Evolutionary conservation across 306 rosid species (phyloP).

Genomic region (Lotus japonicus): DNA sequence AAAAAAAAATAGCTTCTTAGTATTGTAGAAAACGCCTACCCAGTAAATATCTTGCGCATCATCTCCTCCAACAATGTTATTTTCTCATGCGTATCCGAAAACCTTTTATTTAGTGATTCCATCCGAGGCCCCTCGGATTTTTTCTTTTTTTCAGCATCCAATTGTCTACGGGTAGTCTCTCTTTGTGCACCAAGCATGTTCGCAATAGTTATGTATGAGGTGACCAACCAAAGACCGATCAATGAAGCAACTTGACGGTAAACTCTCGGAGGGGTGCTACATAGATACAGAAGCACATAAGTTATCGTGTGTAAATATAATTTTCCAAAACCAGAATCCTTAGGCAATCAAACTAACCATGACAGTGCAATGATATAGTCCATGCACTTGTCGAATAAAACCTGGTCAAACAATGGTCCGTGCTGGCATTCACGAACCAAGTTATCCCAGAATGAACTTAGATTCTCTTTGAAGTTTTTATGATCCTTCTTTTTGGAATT

Average conservation of each 20-base stretch:
- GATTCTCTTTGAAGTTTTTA: slow-evolving; percentile 86
- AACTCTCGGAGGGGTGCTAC: slow-evolving; percentile 97
- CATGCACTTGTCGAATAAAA: slow-evolving; percentile 96
- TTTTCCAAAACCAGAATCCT: slow-evolving; percentile 16
- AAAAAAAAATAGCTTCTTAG: not conserved
- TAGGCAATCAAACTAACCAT: slow-evolving; percentile 53
- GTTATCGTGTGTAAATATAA: slow-evolving; percentile 2
- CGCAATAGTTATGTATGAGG: slow-evolving; percentile 79
- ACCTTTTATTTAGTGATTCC: slow-evolving; percentile 86
- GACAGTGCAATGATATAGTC: slow-evolving; percentile 93
- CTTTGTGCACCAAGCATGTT: slow-evolving; percentile 84
- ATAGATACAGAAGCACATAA: slow-evolving; percentile 22
- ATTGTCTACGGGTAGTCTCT: slow-evolving; percentile 91
- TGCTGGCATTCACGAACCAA: slow-evolving; percentile 85
- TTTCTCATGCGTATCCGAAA: slow-evolving; percentile 73
- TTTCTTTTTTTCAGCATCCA: slow-evolving; percentile 98
- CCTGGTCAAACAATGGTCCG: slow-evolving; percentile 86
- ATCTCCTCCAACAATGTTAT: slow-evolving; percentile 85
- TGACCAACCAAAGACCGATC: slow-evolving; percentile 92
- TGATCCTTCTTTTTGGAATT: slow-evolving; percentile 84
- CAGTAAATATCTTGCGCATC: slow-evolving; percentile 96
- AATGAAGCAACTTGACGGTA: slow-evolving; percentile 90
- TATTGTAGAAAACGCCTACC: slow-evolving; percentile 53
- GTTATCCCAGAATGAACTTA: slow-evolving; percentile 77
- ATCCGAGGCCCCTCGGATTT: slow-evolving; percentile 80